Base-by-base conservation (phyloP, 2,329 filamentous ascomycete genomes). In the Chalaropsis ovoidea region DNA sequence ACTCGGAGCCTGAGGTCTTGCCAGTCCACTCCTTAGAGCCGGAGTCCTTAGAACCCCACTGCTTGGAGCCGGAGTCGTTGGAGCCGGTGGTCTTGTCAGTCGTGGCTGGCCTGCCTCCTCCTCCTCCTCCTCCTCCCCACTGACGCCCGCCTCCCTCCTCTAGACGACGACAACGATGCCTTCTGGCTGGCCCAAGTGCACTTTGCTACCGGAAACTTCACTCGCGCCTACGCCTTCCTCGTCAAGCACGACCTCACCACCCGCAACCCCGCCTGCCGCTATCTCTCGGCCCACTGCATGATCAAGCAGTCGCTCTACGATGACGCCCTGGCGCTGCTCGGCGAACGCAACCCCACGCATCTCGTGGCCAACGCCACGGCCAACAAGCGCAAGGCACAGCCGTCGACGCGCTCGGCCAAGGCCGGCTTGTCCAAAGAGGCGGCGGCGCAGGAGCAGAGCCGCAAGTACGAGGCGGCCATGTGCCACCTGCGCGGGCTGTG, bases 131-230 rank as follows among this genome's bases (percentile, higher is more conserved):
- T n/a, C 15, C 22, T 41, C 45, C 39, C 24, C 24, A 17, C 47
- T 43, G 15, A 45, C 52, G 52, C 45, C 42, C 41, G 49, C 54
- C 64, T 69, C 27, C 17, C 58, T 19, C 24, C 17, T 3, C 17
- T 63, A 96, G 94, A 92, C 72, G 89, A 93, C 74, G 91, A 96
- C 72, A 87, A 90, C 69, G 94, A 99, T 75, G 93, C 92, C 49
- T 96, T 96, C 73, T 96, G 91, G 88, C 86, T 99, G 54, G 94
- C 94, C n/a, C 93, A 97, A 76, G 90, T 96, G 45, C 93, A 99
- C 76, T 99, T 97, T 77, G 88, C 87, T 63, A 94, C 90, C 61
- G 92, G 90, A 71, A 96, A 97, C 78, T 96, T 95, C 75, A 94
- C 88, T 8, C 88, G 94, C 71, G 92, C 94, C 2, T 87, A 96